Conservation (phyloP, 2,329 filamentous ascomycete species). For the Fusarium armeniacum region DNA sequence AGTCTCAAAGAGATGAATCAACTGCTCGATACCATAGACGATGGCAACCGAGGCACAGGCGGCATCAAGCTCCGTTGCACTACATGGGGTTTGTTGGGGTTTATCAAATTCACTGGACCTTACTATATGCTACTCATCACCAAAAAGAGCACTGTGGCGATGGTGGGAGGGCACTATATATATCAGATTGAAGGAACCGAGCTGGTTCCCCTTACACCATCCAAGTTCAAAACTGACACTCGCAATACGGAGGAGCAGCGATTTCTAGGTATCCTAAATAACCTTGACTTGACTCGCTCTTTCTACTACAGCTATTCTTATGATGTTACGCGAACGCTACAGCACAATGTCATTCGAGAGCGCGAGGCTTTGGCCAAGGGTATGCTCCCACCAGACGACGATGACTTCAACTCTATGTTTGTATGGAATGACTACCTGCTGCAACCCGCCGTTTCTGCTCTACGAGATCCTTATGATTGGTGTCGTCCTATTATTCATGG, state of each 20-base stretch:
- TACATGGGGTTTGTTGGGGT: conserved; percentile 93
- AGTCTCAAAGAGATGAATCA: conserved; percentile 92
- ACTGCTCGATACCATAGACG: conserved; percentile 92
- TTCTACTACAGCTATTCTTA: conserved; percentile 99
- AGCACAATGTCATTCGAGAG: conserved; percentile 90
- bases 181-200: conserved; percentile 97
- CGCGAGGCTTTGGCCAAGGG: conserved; percentile 78
- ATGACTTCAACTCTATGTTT: conserved; percentile 93
- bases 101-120: conserved; percentile 93
- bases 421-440: conserved; percentile 96
- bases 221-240: conserved; percentile 81
- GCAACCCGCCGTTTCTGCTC: conserved; percentile 75
- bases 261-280: conserved; percentile 89
- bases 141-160: conserved; percentile 94
- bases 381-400: conserved; percentile 67
- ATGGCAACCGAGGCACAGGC: conserved; percentile 91
- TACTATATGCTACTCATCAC: conserved; percentile 99
- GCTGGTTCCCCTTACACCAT: conserved; percentile 85
- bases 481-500: conserved; percentile 96
- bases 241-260: conserved; percentile 88
- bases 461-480: conserved; percentile 93
- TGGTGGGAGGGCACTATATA: conserved; percentile 95
- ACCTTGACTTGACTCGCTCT: conserved; percentile 88
- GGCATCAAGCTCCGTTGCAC: conserved; percentile 91
- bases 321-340: conserved; percentile 91